phyloP scores from a whole-genome alignment of 108 stramenopile species.

The Skeletonema costatum region DNA sequence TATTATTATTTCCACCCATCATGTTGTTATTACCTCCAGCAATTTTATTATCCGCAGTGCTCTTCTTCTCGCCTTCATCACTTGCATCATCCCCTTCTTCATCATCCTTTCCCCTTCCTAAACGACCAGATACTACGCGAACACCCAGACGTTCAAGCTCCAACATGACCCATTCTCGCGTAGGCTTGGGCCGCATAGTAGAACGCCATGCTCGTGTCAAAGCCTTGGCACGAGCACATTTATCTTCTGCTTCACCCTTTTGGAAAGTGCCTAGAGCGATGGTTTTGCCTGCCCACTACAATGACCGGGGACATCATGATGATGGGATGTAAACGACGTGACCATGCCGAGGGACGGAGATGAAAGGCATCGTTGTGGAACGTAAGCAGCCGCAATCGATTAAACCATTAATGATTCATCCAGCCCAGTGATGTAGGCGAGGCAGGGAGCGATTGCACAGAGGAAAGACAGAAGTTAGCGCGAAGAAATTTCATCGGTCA shows the following conservation, averaged over 20 bases:
- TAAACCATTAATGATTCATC: not conserved
- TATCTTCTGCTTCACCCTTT: slow-evolving; percentile 86
- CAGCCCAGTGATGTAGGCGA: not conserved
- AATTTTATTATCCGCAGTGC: not conserved
- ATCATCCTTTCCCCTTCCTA: slow-evolving; percentile 75
- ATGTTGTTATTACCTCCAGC: not conserved
- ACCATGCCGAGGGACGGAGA: not conserved
- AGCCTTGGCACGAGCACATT: slow-evolving; percentile 90
- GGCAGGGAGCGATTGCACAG: not conserved
- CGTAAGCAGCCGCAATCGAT: not conserved
- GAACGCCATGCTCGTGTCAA: slow-evolving; percentile 87
- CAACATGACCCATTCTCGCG: slow-evolving; percentile 89
- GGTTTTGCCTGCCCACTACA: slow-evolving; percentile 62
- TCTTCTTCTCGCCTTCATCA: not conserved
- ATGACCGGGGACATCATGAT: not conserved
- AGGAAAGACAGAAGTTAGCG: too few relatives aligned
- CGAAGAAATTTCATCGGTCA: not conserved
- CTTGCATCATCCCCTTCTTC: slow-evolving; percentile 49
- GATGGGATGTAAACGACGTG: not conserved
- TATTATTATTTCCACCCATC: slow-evolving; percentile 7
- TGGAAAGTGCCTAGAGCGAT: slow-evolving; percentile 83
- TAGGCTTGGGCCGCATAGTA: slow-evolving; percentile 92
- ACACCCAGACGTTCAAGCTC: slow-evolving; percentile 88
- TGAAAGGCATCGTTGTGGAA: not conserved
- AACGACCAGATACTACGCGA: slow-evolving; percentile 80